Evolutionary conservation across 2,329 filamentous ascomycete species (phyloP).

Genomic region (Trichoderma sp.): DNA sequence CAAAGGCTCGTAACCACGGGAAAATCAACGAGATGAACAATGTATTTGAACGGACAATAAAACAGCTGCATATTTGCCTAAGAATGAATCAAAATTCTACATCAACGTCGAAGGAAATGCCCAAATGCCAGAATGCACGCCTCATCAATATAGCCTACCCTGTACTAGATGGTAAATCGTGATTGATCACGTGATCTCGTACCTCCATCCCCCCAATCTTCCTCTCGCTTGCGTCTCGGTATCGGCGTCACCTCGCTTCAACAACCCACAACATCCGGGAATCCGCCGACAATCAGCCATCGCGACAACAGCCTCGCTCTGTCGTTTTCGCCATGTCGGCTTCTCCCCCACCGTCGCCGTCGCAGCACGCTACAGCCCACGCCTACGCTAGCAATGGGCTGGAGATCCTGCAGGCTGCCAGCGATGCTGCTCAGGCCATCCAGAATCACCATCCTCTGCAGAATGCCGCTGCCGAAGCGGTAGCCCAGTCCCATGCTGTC

Average conservation of each 20-base stretch:
- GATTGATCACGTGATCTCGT: not conserved
- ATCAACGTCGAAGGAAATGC: not conserved
- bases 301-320: constrained; percentile 24
- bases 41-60: not conserved
- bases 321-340: constrained; percentile 25
- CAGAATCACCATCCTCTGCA: constrained; percentile 39
- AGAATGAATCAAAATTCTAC: not conserved
- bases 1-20: not conserved
- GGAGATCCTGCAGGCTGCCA: constrained; percentile 45
- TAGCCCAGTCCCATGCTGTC: constrained; percentile 25
- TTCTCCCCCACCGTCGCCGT: constrained; percentile 27
- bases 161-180: not conserved
- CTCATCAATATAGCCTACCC: not conserved
- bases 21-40: not conserved
- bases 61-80: not conserved
- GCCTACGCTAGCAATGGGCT: constrained; percentile 46
- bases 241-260: constrained; percentile 42
- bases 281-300: constrained; percentile 46
- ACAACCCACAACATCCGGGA: constrained; percentile 36
- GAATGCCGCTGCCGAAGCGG: constrained; percentile 38
- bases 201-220: not conserved
- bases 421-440: constrained; percentile 43
- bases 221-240: constrained; percentile 15
- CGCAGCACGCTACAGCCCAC: constrained; percentile 35
- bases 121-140: not conserved